phyloP scores from a whole-genome alignment of 192 early-diverging fungal genomes.

The Backusella australiensis region DNA sequence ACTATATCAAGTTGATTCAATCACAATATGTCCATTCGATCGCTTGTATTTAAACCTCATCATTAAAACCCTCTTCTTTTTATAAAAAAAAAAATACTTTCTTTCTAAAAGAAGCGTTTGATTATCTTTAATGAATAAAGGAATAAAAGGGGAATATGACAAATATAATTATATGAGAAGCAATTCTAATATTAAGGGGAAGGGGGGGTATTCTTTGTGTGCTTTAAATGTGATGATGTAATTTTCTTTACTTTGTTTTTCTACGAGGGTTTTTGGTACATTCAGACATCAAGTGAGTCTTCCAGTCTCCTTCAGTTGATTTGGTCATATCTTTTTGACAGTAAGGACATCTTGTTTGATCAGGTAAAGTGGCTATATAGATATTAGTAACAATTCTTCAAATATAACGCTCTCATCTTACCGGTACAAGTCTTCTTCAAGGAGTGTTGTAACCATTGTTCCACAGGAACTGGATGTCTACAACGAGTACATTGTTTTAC shows the following conservation, averaged over 20 bases:
- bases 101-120: background rate
- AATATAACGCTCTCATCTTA: background rate
- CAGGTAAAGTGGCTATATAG: background rate
- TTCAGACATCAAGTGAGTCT: constrained; percentile 60
- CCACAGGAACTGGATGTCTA: constrained; percentile 25
- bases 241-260: constrained; percentile 7
- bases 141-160: background rate
- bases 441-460: constrained; percentile 27
- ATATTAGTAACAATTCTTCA: background rate
- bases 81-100: background rate
- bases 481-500: constrained; percentile 54
- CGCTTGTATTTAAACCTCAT: background rate
- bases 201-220: background rate
- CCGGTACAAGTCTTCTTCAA: constrained; percentile 23
- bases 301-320: constrained; percentile 61
- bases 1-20: background rate
- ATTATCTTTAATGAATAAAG: background rate
- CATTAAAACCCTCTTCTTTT: background rate
- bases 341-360: constrained; percentile 25
- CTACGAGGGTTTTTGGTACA: constrained; percentile 50
- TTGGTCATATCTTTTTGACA: constrained; percentile 60
- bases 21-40: background rate
- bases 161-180: background rate
- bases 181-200: background rate
- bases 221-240: background rate